phyloP scores from a whole-genome alignment of 371 early-diverging fungal genomes.

The Mortierella sp. region DNA sequence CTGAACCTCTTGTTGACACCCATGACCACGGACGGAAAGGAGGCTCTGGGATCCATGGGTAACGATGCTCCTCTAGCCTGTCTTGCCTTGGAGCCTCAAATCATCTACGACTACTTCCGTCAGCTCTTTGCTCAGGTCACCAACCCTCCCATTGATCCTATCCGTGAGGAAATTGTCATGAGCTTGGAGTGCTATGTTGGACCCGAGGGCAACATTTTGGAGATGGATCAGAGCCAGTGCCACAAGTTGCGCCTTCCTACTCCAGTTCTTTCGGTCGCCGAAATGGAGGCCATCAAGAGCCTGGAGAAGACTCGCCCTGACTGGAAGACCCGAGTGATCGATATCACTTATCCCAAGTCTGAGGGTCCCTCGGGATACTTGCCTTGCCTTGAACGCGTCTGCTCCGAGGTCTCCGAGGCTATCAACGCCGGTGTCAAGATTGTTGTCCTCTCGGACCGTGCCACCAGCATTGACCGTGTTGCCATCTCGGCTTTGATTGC shows the following conservation, averaged over 20 bases:
- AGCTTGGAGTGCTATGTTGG: slow-evolving; percentile 94
- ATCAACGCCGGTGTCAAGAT: slow-evolving; percentile 86
- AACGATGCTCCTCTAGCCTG: slow-evolving; percentile 96
- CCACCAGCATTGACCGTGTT: slow-evolving; percentile 75
- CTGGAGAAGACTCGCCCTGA: slow-evolving; percentile 68
- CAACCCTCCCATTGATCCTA: slow-evolving; percentile 98
- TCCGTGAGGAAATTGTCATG: slow-evolving; percentile 98
- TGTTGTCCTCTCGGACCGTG: slow-evolving; percentile 86
- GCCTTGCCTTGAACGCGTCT: slow-evolving; percentile 83
- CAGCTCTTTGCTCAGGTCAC: slow-evolving; percentile 98
- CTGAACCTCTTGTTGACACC: slow-evolving; percentile 88
- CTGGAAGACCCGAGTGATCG: slow-evolving; percentile 88
- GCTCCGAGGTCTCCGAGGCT: slow-evolving; percentile 81
- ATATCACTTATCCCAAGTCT: slow-evolving; percentile 82
- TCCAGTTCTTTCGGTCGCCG: slow-evolving; percentile 86
- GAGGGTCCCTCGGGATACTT: slow-evolving; percentile 85
- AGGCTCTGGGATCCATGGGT: slow-evolving; percentile 98
- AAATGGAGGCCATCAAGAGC: slow-evolving; percentile 80
- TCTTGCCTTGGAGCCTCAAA: slow-evolving; percentile 86
- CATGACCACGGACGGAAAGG: slow-evolving; percentile 91
- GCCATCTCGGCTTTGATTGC: slow-evolving; percentile 89
- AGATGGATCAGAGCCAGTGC: slow-evolving; percentile 81
- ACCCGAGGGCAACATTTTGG: slow-evolving; percentile 93
- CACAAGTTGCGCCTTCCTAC: slow-evolving; percentile 83
- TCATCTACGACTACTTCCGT: slow-evolving; percentile 95